Percentiles rank a stretch among this genome's conserved stretches.
Evolutionary conservation across 805 yeast species (phyloP).

Genomic region (Schwanniomyces occidentalis): DNA sequence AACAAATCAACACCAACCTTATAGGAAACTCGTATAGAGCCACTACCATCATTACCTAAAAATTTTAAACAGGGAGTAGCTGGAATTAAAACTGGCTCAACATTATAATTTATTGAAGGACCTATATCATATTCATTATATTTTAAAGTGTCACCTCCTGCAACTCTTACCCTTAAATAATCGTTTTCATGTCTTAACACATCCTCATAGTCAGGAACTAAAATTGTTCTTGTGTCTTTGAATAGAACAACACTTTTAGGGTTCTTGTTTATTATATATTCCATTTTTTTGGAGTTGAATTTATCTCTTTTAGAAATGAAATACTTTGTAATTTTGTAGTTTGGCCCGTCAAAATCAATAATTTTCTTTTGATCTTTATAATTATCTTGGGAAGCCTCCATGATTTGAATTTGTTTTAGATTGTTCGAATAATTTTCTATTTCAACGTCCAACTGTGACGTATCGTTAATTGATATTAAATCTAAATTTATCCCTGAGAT

Average conservation of each 20-base stretch:
- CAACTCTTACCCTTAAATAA: neutral
- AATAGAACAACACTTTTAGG: conserved; percentile 14
- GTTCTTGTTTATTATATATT: conserved; percentile 10
- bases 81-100: conserved; percentile 12
- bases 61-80: conserved; percentile 15
- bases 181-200: neutral
- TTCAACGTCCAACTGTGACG: conserved; percentile 1
- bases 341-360: conserved; percentile 1
- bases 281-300: conserved; percentile 11
- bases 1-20: conserved; percentile 8
- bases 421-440: neutral
- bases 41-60: conserved; percentile 5
- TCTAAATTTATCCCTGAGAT: conserved; percentile 1
- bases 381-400: too few relatives aligned
- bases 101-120: neutral
- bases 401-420: neutral
- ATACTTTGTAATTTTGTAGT: conserved; percentile 4
- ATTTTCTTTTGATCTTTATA: neutral
- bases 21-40: conserved; percentile 11
- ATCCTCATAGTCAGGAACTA: conserved; percentile 13
- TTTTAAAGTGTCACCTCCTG: neutral
- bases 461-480: neutral
- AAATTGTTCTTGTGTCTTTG: conserved; percentile 17
- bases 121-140: conserved; percentile 4
- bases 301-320: conserved; percentile 10